phyloP scores from a whole-genome alignment of 176 grass and related monocot species.

The Aegilops sharonensis region DNA sequence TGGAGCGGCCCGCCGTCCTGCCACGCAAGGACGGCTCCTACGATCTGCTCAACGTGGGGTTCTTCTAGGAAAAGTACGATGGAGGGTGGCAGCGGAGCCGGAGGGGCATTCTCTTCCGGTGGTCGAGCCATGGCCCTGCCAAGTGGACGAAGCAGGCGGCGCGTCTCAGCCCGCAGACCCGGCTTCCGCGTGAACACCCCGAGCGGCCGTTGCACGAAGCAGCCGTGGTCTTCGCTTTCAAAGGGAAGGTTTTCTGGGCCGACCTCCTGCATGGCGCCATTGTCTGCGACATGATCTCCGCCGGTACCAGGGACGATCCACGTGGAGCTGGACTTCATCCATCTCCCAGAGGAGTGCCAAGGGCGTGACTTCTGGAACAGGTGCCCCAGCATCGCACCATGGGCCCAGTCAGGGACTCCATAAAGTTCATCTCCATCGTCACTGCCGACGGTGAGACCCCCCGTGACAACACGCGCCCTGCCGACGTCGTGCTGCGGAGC shows the following conservation, averaged over 20 bases:
- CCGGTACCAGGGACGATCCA: not conserved
- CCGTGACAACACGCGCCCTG: not conserved
- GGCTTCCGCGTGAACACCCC: not conserved
- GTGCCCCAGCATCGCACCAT: not conserved
- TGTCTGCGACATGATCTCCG: not conserved
- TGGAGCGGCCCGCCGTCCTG: too few relatives aligned
- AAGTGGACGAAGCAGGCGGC: not conserved
- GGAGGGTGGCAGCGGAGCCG: too few relatives aligned
- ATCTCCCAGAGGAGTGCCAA: not conserved
- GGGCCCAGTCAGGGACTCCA: not conserved
- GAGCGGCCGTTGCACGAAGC: not conserved
- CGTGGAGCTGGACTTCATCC: constrained; percentile 5
- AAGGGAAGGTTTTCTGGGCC: not conserved
- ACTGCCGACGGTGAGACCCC: not conserved
- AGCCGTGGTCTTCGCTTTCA: not conserved
- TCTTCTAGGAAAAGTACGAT: too few relatives aligned
- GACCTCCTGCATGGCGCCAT: not conserved
- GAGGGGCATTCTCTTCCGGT: too few relatives aligned
- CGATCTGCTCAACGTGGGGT: too few relatives aligned
- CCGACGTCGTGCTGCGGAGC: not conserved
- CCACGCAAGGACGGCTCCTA: too few relatives aligned
- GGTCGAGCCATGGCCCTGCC: too few relatives aligned
- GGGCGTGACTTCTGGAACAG: not conserved
- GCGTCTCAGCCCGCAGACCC: not conserved
- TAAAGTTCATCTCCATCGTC: constrained; percentile 3